Percentiles rank a stretch among this genome's conserved stretches.
Conservation (phyloP, 1,139 yeast genomes). For the Saccharomyces hybrid region DNA sequence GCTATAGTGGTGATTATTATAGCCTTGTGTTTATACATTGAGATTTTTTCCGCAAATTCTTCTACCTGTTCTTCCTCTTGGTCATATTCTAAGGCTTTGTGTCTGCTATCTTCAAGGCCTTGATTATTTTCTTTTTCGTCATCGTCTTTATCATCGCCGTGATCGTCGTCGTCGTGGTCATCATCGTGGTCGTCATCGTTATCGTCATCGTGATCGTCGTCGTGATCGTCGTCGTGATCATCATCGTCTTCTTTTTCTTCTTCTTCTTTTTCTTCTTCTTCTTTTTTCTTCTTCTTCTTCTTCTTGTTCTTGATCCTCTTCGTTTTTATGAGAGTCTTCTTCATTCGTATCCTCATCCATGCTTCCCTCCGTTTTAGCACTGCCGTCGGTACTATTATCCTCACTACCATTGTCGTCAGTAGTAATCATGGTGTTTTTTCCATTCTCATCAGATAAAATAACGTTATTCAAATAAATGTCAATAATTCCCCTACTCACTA, state of each 20-base stretch:
- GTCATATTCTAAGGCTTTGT: background rate
- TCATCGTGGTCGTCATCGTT: slow-evolving; percentile 14
- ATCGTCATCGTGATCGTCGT: slow-evolving; percentile 7
- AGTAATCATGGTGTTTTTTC: slow-evolving; percentile 12
- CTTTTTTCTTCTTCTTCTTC: slow-evolving; percentile 6
- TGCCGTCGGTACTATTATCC: slow-evolving; percentile 9
- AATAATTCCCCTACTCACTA: slow-evolving; percentile 58
- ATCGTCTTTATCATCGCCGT: slow-evolving; percentile 7
- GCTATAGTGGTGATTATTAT: slow-evolving; percentile 15
- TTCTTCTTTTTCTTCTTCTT: slow-evolving; percentile 6
- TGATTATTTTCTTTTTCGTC: slow-evolving; percentile 11
- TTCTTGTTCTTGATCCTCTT: slow-evolving; percentile 6
- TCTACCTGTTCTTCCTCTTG: background rate
- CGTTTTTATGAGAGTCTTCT: slow-evolving; percentile 3
- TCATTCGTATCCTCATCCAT: slow-evolving; percentile 3
- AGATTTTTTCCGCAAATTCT: background rate
- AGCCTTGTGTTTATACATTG: background rate
- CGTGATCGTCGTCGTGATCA: slow-evolving; percentile 6
- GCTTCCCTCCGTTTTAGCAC: slow-evolving; percentile 1
- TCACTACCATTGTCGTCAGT: slow-evolving; percentile 17
- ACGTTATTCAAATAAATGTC: slow-evolving; percentile 36
- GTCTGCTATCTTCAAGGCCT: slow-evolving; percentile 8
- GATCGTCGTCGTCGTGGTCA: slow-evolving; percentile 7
- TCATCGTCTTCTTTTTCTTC: slow-evolving; percentile 11
- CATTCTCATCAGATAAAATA: slow-evolving; percentile 11